Evolutionary conservation across 495 filamentous ascomycete genomes (phyloP), one percentile per base, ranked within the genome.

Genomic region (Entonaema liquescens): DNA sequence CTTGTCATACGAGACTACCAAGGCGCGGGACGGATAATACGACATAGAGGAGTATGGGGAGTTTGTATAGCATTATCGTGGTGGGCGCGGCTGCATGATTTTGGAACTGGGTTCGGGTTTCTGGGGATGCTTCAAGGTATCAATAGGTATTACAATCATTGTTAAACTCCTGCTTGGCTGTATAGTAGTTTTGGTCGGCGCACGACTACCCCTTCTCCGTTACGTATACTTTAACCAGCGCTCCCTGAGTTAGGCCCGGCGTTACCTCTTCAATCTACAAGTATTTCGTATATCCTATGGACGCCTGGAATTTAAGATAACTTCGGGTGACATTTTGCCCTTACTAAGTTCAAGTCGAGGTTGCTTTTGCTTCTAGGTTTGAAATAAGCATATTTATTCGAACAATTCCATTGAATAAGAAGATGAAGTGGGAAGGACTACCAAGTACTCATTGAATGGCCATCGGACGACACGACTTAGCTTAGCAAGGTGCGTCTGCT

Each of bases 141-240:
- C 58, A 63, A 59, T 59, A 47, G 17, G 42, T 47, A 19, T 57
- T 63, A 35, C 69, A 55, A 64, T 67, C 53, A 49, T 67, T 62
- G 47, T 28, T 53, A 55, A 42, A 65, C 56, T 44, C 49, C 38
- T 35, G 40, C 17, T 70, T 57, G 53, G 29, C 19, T 71, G 63
- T 71, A 71, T 25, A 63, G 33, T 67, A 67, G 56, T 35, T 29
- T 60, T 65, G 44, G 26, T 53, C 25, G 26, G 62, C 53, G 47
- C 33, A 62, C 47, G 31, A 67, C 40, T 59, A 62, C 52, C 63
- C 63, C 56, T 67, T 67, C 62, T 71, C 63, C 42, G 28, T 59
- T 49, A 58, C 59, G 52, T 53, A 59, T 59, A 63, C 9, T 42
- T 36, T 38, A 35, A 21, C 44, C 47, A 13, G 12, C 33, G 23